Base-by-base conservation (phyloP, 176 grass and related monocot genomes). In the Oropetium thomaeum region DNA sequence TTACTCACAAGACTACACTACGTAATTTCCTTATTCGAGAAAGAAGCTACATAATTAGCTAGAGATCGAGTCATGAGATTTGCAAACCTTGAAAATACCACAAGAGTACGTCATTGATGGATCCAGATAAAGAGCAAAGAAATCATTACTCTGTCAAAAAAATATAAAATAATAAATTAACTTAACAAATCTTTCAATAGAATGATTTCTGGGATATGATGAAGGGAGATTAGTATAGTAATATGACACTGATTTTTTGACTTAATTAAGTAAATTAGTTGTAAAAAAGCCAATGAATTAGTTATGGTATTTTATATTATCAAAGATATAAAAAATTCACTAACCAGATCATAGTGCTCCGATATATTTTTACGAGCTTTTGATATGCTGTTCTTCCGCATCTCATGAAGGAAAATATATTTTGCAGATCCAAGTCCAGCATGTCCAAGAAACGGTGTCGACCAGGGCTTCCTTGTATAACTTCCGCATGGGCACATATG, bases 311-410 rank as follows among this genome's bases (percentile, higher is more conserved):
- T 16, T 44, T 44, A 44, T 44, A 44, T 44, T 1, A 1, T 44
- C 14, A 2, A 44, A 44, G 2, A 44, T 44, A 44, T 13, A 14
- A 45, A 45, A 19, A 49, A 4, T 49, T 49, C 17, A 44, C 75
- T 77, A 57, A 92, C 90, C 86, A 96, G 75, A 89, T 96, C 92
- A 70, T 97, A 97, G 79, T 97, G 93, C 51, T 83, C 40, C 69
- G 93, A 97, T 29, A 97, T 88, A 71, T 97, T 97, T 66, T 62
- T 77, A 43, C 85, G 93, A 81, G 93, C 67, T 88, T 96, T 89
- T 3, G 84, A 86, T 40, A 96, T 69, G 52, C 87, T 79, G 51
- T 97, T 97, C 64, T 76, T 89, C 80, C 85, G 71, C 44, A 77
- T 84, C 16, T 86, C 71, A 63, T 97, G 93, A 2, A 72, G 84